Evolutionary conservation across 345 rosid genomes (phyloP), one percentile per base, ranked within the genome.

Genomic region (Murraya koenigii): DNA sequence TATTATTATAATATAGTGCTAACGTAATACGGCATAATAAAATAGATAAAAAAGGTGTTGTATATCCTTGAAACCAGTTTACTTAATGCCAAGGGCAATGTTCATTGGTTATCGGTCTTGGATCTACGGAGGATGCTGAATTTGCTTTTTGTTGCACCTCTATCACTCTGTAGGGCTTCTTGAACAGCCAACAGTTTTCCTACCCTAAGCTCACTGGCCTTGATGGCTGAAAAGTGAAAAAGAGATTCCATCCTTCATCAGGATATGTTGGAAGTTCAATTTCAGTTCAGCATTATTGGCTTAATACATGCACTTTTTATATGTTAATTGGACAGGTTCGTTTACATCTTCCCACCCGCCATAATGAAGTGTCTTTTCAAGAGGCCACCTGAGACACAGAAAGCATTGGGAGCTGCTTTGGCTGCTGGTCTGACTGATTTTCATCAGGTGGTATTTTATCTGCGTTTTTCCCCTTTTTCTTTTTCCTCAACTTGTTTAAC

Each of bases 351-450:
- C 90, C 93, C 74, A 92, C 98, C 65, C 97, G n/a, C 97, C 55
- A 91, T 90, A 20, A 88, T 92, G 96, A 95, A 93, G 84, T 95
- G 97, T 82, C 93, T 92, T 79, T 95, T 93, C 77, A 91, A 92
- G 89, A 91, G 99, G 75, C 88, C 98, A 47, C 97, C 98, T 58
- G 98, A 93, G 90, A 91, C 98, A 69, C 97, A 92, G 84, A 95
- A 83, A 78, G 98, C 98, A 71, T 55, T 95, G 61, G 97, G 98
- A 77, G 87, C 78, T 82, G 97, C 95, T 74, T 82, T 95, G 78
- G 92, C 97, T 84, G 91, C 97, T 32, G 97, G 97, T 47, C 78
- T 91, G 80, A 88, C 93, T 75, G 98, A 92, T 80, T 89, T 93
- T 82, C 96, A 95, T 80, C 97, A 91, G 94, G 99, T 92, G 69